Conservation (phyloP, 441 rosid species). For the Lepidium campestre region DNA sequence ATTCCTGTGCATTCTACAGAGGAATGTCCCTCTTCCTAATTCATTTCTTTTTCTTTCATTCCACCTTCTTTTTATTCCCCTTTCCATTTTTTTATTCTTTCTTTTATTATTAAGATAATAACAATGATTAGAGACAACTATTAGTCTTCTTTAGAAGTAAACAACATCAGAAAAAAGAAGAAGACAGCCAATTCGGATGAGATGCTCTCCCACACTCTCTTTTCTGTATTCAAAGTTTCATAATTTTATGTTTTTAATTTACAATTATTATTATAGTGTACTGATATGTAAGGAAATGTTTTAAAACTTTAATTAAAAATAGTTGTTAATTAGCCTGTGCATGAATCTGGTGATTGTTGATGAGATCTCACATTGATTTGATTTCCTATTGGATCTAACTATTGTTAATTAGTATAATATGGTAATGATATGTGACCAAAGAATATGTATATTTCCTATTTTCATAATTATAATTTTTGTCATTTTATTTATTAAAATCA, state of each 20-base stretch:
- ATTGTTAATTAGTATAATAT: background rate
- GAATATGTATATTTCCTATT: background rate
- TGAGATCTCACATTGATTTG: slow-evolving; percentile 8
- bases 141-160: slow-evolving; percentile 9
- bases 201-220: slow-evolving; percentile 26
- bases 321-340: background rate
- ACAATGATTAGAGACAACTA: slow-evolving; percentile 27
- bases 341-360: slow-evolving; percentile 9
- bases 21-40: slow-evolving; percentile 46
- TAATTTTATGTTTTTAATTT: background rate
- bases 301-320: background rate
- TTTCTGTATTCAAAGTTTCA: slow-evolving; percentile 11
- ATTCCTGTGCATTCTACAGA: slow-evolving; percentile 38
- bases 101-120: background rate
- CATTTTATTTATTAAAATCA: too few relatives aligned
- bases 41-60: slow-evolving; percentile 7
- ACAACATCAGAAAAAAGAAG: background rate
- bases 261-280: too few relatives aligned
- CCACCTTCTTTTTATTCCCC: slow-evolving; percentile 12
- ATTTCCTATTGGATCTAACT: background rate
- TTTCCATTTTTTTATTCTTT: background rate
- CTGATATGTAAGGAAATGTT: background rate
- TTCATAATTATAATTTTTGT: too few relatives aligned
- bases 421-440: background rate
- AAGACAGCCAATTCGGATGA: slow-evolving; percentile 22